Evolutionary conservation across 139 green algal genomes (phyloP).

Genomic region (Medakamo hakoo): DNA sequence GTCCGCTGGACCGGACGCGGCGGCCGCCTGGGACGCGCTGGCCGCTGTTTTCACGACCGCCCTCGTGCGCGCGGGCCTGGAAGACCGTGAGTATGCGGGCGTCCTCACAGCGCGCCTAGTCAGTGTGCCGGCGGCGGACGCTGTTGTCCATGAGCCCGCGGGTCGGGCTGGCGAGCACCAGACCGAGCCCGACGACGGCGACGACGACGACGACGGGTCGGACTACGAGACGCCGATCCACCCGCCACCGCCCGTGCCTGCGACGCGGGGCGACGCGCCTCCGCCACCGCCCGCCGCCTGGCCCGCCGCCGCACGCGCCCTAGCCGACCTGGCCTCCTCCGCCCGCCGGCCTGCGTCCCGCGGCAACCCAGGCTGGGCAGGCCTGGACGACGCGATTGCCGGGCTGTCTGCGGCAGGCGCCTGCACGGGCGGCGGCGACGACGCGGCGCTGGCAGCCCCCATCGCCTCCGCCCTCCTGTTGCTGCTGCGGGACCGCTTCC

Average conservation of each 20-base stretch:
- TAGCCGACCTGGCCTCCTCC: not conserved
- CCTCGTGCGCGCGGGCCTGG: not conserved
- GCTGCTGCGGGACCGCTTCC: not conserved
- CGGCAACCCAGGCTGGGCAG: not conserved
- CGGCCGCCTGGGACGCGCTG: not conserved
- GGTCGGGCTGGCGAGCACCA: not conserved
- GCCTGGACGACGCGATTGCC: no score
- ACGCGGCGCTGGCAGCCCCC: no score
- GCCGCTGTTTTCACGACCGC: not conserved
- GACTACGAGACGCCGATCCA: not conserved
- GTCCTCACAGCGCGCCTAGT: not conserved
- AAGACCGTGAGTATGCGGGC: not conserved
- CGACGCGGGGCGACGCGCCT: no score
- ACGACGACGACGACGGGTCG: not conserved
- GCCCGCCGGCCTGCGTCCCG: no score
- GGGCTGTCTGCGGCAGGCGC: no score
- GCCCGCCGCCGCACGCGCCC: no score
- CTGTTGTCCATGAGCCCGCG: not conserved
- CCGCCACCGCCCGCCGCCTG: not conserved
- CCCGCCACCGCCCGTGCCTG: not conserved
- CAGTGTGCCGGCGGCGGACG: no score
- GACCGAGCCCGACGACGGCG: not conserved
- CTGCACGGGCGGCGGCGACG: no score
- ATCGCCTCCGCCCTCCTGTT: not conserved
- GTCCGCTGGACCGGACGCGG: not conserved